Base-by-base conservation (phyloP, 139 green algal species). In the Astrephomene gubernaculifera region DNA sequence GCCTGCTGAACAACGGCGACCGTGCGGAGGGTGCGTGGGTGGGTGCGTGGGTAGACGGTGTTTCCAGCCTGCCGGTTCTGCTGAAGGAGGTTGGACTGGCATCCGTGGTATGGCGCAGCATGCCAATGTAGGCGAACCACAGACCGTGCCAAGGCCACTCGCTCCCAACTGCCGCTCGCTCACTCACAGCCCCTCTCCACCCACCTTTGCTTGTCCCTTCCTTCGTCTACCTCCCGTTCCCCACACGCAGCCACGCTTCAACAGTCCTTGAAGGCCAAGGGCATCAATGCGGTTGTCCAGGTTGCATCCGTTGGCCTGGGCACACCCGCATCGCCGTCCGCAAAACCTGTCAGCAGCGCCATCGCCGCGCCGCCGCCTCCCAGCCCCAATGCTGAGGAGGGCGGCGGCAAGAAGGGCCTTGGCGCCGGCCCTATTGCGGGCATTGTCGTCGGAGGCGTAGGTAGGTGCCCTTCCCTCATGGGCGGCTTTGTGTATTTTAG, bases 1-100 rank as follows among this genome's bases (percentile, higher is more conserved):
- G 72, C 4, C 52, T 81, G 21, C 35, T 81, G 14, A 81, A 68
- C 52, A 81, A 81, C 52, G 72, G 72, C 49, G 45, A 79, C 71
- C 4, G 45, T 2, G 33, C 45, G 4, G 53, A 65, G 12, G n/a
- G 71, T 79, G 45, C 31, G 71, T 4, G 2, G 71, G 33, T 43
- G 31, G 8, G 17, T 9, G 9, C 22, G 70, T 2, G 1, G 21
- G 25, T 12, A 2, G 2, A 35, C 22, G 22, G 6, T 38, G 38
- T 5, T 10, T 22, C 5, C 8, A 22, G 7, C 21, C 68, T 9
- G 3, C 14, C 10, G 2, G 31, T 33, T 6, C 39, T 5, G 35
- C 3, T 35, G 35, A 33, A 72, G 8, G 9, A 10, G 2, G 33
- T 70, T 9, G 6, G n/a, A 7, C n/a, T 70, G 6, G 27, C 22